Evolutionary conservation across 1,284 basidiomycete species (phyloP), one percentile per base, ranked within the genome.

Genomic region (Ganoderma resinaceum): DNA sequence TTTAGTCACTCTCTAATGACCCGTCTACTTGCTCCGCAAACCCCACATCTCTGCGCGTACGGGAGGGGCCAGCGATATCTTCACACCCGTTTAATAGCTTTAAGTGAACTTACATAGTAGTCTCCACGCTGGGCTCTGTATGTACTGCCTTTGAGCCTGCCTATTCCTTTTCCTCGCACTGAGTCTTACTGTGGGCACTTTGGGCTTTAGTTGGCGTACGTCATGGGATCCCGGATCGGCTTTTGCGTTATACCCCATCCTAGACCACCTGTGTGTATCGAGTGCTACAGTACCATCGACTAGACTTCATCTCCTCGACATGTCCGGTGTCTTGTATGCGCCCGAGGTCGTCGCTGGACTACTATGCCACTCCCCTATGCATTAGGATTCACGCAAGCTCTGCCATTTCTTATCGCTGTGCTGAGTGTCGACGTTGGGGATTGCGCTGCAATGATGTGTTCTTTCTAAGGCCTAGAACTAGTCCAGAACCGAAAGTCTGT

Each of bases 81-180:
- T 66, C 60, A 68, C 57, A 33, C 61, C 33, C 66, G 64, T 70
- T 66, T 68, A 68, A 72, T 70, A 69, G 67, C 62, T 66, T 69
- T 58, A 40, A 23, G 1, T 55, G 52, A 29, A 55, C 16, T 33
- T 20, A 55, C 29, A 26, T 33, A 55, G 52, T 55, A 52, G 46
- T 23, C 46, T 14, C 12, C 61, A 66, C 58, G 49, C 9, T 61
- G 40, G 62, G 62, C 42, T 64, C 43, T 43, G 40, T 66, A 64
- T 69, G 70, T 72, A 68, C 63, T 23, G 29, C 52, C 31, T 18
- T 55, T 16, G 26, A 55, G 14, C 52, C 31, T 33, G 29, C 49
- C 52, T 33, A 29, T 9, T 31, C 33, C 52, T 33, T 55, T 33
- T 55, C 31, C 52, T 59, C 62, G 65, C 59, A 16, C 33, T n/a